phyloP scores from a whole-genome alignment of 1,284 basidiomycete genomes.

The Afroboletus lepidellus region DNA sequence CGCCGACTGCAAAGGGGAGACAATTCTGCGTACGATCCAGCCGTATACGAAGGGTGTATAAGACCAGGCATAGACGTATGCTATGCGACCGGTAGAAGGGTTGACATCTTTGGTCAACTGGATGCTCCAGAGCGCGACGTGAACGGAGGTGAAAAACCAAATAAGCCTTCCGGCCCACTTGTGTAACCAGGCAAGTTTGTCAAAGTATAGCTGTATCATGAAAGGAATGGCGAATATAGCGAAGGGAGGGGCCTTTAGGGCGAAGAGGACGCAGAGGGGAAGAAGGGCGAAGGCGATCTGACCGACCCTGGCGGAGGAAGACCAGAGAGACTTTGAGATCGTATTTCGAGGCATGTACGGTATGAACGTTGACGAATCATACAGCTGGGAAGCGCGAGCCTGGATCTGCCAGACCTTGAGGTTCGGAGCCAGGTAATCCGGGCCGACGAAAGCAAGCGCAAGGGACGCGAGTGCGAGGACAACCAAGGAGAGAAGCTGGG shows the following conservation, averaged over 20 bases:
- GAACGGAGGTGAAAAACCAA: constrained; percentile 67
- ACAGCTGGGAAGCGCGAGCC: constrained; percentile 14
- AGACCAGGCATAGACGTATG: constrained; percentile 63
- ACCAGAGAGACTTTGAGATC: constrained; percentile 78
- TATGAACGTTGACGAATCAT: constrained; percentile 31
- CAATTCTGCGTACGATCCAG: constrained; percentile 55
- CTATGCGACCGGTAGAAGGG: constrained; percentile 47
- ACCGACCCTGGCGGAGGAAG: constrained; percentile 70
- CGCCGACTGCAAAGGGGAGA: constrained; percentile 4
- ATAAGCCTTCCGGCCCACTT: constrained; percentile 73
- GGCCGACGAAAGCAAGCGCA: constrained; percentile 58
- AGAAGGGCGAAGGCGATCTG: constrained; percentile 78
- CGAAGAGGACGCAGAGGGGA: constrained; percentile 75
- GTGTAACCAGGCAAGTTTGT: constrained; percentile 75
- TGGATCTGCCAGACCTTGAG: constrained; percentile 45
- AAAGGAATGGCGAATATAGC: constrained; percentile 75
- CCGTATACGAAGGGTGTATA: constrained; percentile 76
- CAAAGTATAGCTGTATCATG: constrained; percentile 70
- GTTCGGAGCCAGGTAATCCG: constrained; percentile 71
- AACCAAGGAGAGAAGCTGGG: constrained; percentile 50
- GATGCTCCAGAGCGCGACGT: constrained; percentile 75
- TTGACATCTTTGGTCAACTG: constrained; percentile 61
- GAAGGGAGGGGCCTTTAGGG: constrained; percentile 80
- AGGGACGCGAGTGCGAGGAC: constrained; percentile 45
- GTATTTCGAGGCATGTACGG: constrained; percentile 53